These are phyloP conservation scores for Nemania bipapillata DNA, from an alignment of 2,329 filamentous ascomycete species.

Conservation along the genomic window DNA sequence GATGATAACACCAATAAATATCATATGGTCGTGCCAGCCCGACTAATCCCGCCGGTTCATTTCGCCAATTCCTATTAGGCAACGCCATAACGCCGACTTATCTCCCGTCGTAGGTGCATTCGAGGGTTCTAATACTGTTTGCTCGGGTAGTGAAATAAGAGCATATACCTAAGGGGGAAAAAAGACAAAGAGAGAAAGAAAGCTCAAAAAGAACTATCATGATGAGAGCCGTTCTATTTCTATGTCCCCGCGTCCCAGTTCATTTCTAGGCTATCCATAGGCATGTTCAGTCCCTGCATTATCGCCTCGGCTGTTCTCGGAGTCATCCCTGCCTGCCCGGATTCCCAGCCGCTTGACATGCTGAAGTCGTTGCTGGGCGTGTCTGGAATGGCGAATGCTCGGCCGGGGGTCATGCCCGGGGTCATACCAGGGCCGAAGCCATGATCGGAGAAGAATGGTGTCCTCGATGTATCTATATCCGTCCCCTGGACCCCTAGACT, in stretches of 20 bases:
- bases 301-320: constrained; percentile 66
- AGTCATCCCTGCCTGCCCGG: constrained; percentile 61
- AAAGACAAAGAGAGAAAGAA: neutral
- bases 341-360: constrained; percentile 59
- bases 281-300: constrained; percentile 63
- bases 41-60: neutral
- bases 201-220: too few relatives aligned
- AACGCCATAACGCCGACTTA: constrained; percentile 10
- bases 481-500: constrained; percentile 53
- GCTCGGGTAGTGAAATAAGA: constrained; percentile 1
- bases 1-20: neutral
- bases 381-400: constrained; percentile 53
- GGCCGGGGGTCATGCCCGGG: constrained; percentile 52
- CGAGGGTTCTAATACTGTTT: neutral
- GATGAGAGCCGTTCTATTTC: constrained; percentile 22
- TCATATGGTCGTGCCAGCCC: neutral
- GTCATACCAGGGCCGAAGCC: constrained; percentile 55
- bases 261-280: constrained; percentile 70
- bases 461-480: constrained; percentile 53
- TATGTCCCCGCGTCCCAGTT: constrained; percentile 57
- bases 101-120: constrained; percentile 7
- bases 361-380: constrained; percentile 56
- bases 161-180: constrained; percentile 1
- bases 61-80: neutral
- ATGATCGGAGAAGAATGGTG: constrained; percentile 56